These are phyloP conservation scores for Lentinula novae-zelandiae DNA, from an alignment of 1,284 basidiomycete species.

Conservation along the genomic window DNA sequence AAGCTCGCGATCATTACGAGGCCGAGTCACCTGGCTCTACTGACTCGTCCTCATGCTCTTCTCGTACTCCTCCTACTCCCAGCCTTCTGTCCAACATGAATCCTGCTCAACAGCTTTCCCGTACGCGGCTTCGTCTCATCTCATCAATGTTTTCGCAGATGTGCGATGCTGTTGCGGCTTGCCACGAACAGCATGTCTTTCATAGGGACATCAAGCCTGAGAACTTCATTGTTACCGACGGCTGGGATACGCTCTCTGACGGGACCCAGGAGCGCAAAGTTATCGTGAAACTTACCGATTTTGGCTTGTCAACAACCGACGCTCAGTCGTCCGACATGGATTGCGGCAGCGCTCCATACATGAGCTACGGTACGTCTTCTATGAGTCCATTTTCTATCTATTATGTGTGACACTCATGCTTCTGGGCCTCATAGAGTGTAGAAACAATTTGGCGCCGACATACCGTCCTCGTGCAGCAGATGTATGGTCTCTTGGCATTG, in stretches of 20 bases:
- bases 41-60: slow-evolving; percentile 44
- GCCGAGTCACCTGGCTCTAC: slow-evolving; percentile 42
- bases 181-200: slow-evolving; percentile 88
- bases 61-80: slow-evolving; percentile 88
- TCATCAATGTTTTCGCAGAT: slow-evolving; percentile 97
- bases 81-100: slow-evolving; percentile 88
- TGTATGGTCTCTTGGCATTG: slow-evolving; percentile 98
- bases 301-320: slow-evolving; percentile 92
- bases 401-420: slow-evolving; percentile 11
- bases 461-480: slow-evolving; percentile 95
- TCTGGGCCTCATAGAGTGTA: slow-evolving; percentile 67
- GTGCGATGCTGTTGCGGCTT: slow-evolving; percentile 97
- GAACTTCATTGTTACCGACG: slow-evolving; percentile 92
- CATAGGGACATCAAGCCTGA: slow-evolving; percentile 99
- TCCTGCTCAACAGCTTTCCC: slow-evolving; percentile 80
- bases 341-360: slow-evolving; percentile 98
- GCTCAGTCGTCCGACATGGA: slow-evolving; percentile 92
- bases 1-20: slow-evolving; percentile 78
- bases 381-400: slow-evolving; percentile 7
- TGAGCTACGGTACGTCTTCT: slow-evolving; percentile 82
- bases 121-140: slow-evolving; percentile 85
- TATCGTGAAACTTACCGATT: slow-evolving; percentile 94
- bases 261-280: slow-evolving; percentile 70
- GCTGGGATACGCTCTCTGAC: slow-evolving; percentile 50
- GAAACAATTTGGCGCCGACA: slow-evolving; percentile 92